Evolutionary conservation across 1,284 basidiomycete genomes (phyloP), one percentile per base, ranked within the genome.

Genomic region (Mixia osmundae): DNA sequence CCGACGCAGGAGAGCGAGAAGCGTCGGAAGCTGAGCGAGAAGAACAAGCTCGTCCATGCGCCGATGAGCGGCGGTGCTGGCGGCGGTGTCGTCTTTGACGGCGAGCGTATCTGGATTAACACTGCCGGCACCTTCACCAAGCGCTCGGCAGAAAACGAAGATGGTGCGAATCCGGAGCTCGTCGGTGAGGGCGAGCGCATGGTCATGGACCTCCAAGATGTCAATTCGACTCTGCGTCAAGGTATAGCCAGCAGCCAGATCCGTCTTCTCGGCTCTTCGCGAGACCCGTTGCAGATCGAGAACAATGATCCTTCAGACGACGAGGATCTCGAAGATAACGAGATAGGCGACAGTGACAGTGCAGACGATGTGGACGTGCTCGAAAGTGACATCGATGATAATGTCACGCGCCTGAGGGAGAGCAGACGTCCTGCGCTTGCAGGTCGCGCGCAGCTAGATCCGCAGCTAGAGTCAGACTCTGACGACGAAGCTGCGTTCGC

Each of bases 101-200:
- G 95, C 57, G 91, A 97, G 51, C 83, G 87, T 1, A 87, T 97
- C 2, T 99, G 82, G 64, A 77, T 99, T 48, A 95, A 94, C 52
- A 87, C 95, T 3, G 79, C 82, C 3, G 91, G 91, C 1, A 85
- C 68, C 51, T 97, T 97, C 51, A 75, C 79, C 4, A 65, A 74
- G 39, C 54, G 58, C 32, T 57, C 56, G 28, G 57, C 56, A 33
- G 58, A 57, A 38, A 54, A 57, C 38, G 56, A 51, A 23, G 54
- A 47, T 33, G 71, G 68, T 9, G 68, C 40, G 56, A 56, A 9
- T 68, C 71, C 42, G 62, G 72, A 72, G 47, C 27, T 28, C 33
- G 16, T 76, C 50, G 74, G 87, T 9, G 89, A 95, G 57, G 91
- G 89, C 10, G 87, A 95, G 52, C 69, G 72, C 53, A 95, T 99